phyloP scores from a whole-genome alignment of 306 rosid genomes.

The Trichosanthes cucumerina region DNA sequence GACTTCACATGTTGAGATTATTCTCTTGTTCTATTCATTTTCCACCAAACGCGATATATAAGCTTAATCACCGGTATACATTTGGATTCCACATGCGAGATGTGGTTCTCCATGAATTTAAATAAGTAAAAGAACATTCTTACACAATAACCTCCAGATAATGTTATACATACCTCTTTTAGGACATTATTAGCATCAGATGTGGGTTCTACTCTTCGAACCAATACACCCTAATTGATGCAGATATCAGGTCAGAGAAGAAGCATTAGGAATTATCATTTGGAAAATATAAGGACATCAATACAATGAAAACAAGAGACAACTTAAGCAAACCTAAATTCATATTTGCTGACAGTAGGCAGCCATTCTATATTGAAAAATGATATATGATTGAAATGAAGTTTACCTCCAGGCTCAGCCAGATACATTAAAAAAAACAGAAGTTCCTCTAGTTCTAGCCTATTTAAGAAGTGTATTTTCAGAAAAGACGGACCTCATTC shows the following conservation, averaged over 20 bases:
- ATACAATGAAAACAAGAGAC: neutral
- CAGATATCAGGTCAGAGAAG: slow-evolving; percentile 12
- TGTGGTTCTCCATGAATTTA: neutral
- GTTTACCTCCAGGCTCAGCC: neutral
- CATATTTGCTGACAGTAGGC: neutral
- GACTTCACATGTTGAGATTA: neutral
- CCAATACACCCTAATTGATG: slow-evolving; percentile 71
- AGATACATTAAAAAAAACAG: neutral
- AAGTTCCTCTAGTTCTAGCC: neutral
- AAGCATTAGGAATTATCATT: slow-evolving; percentile 2
- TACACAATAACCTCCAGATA: neutral
- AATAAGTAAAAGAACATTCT: neutral
- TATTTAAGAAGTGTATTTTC: slow-evolving; percentile 6
- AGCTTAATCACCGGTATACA: neutral
- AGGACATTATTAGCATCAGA: slow-evolving; percentile 76
- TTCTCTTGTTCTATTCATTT: neutral
- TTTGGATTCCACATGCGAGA: neutral
- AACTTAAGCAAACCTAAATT: neutral
- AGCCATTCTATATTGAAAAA: neutral
- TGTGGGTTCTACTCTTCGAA: slow-evolving; percentile 90
- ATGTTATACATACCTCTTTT: slow-evolving; percentile 51
- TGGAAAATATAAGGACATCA: neutral
- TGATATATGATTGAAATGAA: neutral
- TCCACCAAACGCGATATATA: neutral
- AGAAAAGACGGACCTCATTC: slow-evolving; percentile 55